phyloP scores from a whole-genome alignment of 768 basidiomycete species.

The Chlorophyllum brunneum region DNA sequence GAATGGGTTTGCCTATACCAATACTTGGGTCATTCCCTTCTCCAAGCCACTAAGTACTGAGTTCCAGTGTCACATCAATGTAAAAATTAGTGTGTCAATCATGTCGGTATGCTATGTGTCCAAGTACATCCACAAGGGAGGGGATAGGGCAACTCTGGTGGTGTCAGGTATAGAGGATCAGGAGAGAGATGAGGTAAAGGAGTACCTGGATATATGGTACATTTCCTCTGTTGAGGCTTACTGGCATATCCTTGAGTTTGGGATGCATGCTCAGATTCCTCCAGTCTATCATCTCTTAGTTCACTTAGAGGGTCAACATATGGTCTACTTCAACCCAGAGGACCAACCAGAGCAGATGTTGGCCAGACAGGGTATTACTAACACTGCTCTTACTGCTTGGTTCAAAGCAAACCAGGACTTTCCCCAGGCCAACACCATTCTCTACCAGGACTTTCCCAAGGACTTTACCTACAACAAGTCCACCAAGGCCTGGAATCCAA shows the following conservation, averaged over 20 bases:
- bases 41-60: constrained; percentile 27
- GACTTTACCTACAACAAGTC: not conserved
- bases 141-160: constrained; percentile 34
- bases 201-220: constrained; percentile 35
- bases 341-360: constrained; percentile 23
- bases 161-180: no score
- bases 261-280: constrained; percentile 32
- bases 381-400: constrained; percentile 26
- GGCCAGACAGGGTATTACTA: constrained; percentile 7
- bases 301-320: constrained; percentile 37
- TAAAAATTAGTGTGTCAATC: constrained; percentile 37
- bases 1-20: constrained; percentile 26
- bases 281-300: constrained; percentile 37
- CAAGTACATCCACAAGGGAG: constrained; percentile 51
- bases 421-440: constrained; percentile 24
- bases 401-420: constrained; percentile 35
- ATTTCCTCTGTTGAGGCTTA: constrained; percentile 28
- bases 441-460: not conserved
- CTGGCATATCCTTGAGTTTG: constrained; percentile 31
- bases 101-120: constrained; percentile 40
- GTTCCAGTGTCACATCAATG: constrained; percentile 47
- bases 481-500: constrained; percentile 23
- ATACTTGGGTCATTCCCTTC: constrained; percentile 41
- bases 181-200: constrained; percentile 33
- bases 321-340: constrained; percentile 29